These are phyloP conservation scores for Isoetes taiwanensis DNA, from an alignment of 75 land plant genomes.

Conservation along the genomic window DNA sequence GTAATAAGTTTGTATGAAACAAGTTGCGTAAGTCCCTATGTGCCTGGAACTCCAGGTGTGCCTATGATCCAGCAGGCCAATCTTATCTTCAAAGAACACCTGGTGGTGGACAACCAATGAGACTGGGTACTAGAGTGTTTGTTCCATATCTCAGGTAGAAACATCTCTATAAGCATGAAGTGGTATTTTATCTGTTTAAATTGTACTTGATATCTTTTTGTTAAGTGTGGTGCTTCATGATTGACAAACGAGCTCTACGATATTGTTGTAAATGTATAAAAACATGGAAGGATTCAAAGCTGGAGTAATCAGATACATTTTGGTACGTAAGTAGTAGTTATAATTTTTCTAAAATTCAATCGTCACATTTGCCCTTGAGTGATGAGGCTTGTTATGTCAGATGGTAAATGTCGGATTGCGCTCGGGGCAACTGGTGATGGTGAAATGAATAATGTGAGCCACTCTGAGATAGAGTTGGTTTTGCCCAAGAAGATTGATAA, in stretches of 20 bases:
- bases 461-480: constrained; percentile 62
- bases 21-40: no score
- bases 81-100: no score
- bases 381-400: constrained; percentile 24
- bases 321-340: constrained; percentile 33
- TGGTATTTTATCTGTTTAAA: not conserved
- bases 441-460: constrained; percentile 36
- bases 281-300: constrained; percentile 43
- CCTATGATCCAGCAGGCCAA: no score
- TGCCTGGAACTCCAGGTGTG: no score
- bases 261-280: constrained; percentile 60
- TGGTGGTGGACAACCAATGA: no score
- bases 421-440: constrained; percentile 58
- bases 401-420: constrained; percentile 61
- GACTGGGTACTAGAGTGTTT: no score
- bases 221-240: constrained; percentile 29
- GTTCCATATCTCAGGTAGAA: no score
- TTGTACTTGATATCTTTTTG: not conserved
- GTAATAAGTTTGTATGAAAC: no score
- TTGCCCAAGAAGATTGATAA: constrained; percentile 66
- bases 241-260: constrained; percentile 65
- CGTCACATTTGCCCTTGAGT: not conserved
- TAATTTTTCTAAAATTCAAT: not conserved
- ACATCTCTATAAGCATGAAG: not conserved
- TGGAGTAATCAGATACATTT: constrained; percentile 57